phyloP scores from a whole-genome alignment of 371 early-diverging fungal species.

The Mucor sp. region DNA sequence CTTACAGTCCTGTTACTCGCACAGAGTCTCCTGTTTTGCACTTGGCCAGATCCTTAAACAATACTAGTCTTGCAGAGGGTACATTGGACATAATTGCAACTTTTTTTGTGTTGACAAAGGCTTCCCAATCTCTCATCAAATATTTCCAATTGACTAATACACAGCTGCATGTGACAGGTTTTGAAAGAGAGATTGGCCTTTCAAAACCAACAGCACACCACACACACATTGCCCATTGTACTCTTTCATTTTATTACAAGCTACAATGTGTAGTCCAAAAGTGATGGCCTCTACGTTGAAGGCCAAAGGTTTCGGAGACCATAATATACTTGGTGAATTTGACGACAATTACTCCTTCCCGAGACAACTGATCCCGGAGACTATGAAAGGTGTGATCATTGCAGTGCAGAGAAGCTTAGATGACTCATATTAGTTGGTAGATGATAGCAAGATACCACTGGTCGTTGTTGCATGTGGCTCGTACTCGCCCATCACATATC shows the following conservation, averaged over 20 bases:
- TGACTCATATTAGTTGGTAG: constrained; percentile 35
- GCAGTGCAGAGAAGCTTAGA: background rate
- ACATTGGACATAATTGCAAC: constrained; percentile 10
- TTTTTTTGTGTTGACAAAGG: background rate
- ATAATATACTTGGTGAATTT: constrained; percentile 14
- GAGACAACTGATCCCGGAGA: constrained; percentile 30
- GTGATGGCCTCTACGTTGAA: constrained; percentile 28
- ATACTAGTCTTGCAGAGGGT: constrained; percentile 16
- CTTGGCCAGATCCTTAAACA: constrained; percentile 7
- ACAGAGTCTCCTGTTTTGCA: constrained; percentile 17
- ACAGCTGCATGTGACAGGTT: background rate
- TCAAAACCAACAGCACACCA: background rate
- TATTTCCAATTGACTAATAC: background rate
- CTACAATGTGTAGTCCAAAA: constrained; percentile 31
- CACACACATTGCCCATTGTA: background rate
- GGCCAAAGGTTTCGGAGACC: constrained; percentile 8
- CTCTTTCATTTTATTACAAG: constrained; percentile 1
- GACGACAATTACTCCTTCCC: constrained; percentile 38
- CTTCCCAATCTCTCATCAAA: background rate
- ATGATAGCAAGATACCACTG: constrained; percentile 81
- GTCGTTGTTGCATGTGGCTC: constrained; percentile 98
- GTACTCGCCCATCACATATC: constrained; percentile 95
- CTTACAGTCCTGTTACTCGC: constrained; percentile 23
- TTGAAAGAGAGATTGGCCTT: background rate
- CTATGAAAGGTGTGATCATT: constrained; percentile 30